Percentiles rank a stretch among this genome's conserved stretches.
Conservation (phyloP, 345 rosid genomes). For the Populus simonii region DNA sequence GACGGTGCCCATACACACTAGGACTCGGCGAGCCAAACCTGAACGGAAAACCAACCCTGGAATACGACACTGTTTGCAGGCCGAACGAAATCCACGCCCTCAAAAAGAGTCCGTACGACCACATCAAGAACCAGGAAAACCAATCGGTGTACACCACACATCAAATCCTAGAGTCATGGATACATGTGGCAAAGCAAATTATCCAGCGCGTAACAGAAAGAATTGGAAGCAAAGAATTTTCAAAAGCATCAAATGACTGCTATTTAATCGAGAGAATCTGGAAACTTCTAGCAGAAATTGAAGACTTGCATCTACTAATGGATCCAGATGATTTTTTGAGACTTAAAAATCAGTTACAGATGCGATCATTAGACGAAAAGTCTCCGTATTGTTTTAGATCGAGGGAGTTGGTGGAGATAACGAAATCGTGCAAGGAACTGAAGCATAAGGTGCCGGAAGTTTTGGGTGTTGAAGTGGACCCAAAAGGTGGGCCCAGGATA, state of each 20-base stretch:
- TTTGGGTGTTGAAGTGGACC: slow-evolving; percentile 81
- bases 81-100: slow-evolving; percentile 59
- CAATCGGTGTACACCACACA: slow-evolving; percentile 57
- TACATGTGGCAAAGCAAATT: slow-evolving; percentile 43
- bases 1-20: slow-evolving; percentile 65
- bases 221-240: slow-evolving; percentile 43
- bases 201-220: slow-evolving; percentile 43
- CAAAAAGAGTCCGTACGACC: slow-evolving; percentile 50
- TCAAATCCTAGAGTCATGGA: slow-evolving; percentile 90
- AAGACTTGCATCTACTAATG: slow-evolving; percentile 68
- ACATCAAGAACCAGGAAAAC: slow-evolving; percentile 66
- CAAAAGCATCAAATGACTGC: slow-evolving; percentile 54
- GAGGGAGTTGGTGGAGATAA: slow-evolving; percentile 57
- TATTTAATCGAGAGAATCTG: slow-evolving; percentile 61
- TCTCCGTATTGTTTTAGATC: slow-evolving; percentile 84
- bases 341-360: slow-evolving; percentile 56
- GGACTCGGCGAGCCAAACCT: slow-evolving; percentile 88
- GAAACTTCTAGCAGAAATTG: slow-evolving; percentile 69
- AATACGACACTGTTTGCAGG: slow-evolving; percentile 73
- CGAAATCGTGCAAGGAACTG: slow-evolving; percentile 56
- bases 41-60: slow-evolving; percentile 67
- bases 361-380: slow-evolving; percentile 46
- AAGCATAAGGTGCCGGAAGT: slow-evolving; percentile 72
- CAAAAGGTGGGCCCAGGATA: slow-evolving; percentile 87
- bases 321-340: slow-evolving; percentile 83